A percentile compares a stretch with the other conserved stretches of the same genome.
phyloP scores from a whole-genome alignment of 345 rosid species.

The Linum tenue region DNA sequence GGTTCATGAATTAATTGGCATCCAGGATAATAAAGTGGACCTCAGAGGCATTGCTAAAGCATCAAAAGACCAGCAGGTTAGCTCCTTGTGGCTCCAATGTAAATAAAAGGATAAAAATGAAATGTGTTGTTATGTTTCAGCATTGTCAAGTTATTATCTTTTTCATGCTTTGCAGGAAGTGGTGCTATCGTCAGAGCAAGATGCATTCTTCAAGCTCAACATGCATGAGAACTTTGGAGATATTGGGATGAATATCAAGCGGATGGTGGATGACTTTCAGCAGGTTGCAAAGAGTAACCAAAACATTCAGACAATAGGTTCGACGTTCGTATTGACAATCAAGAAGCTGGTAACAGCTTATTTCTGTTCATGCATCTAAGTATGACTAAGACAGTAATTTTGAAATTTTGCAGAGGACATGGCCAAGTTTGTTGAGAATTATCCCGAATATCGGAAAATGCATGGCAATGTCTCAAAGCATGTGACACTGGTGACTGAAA shows the following conservation, averaged over 20 bases:
- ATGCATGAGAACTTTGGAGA: slow-evolving; percentile 97
- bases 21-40: slow-evolving; percentile 92
- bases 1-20: slow-evolving; percentile 89
- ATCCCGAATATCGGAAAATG: slow-evolving; percentile 93
- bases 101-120: background rate
- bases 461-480: slow-evolving; percentile 98
- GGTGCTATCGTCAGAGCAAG: slow-evolving; percentile 92
- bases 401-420: slow-evolving; percentile 71
- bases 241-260: slow-evolving; percentile 92
- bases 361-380: background rate
- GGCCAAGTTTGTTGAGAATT: slow-evolving; percentile 96
- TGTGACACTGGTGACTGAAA: slow-evolving; percentile 90
- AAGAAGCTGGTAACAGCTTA: slow-evolving; percentile 3
- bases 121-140: background rate
- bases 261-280: slow-evolving; percentile 97
- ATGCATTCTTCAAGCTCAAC: slow-evolving; percentile 76
- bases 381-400: slow-evolving; percentile 11
- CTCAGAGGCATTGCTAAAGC: slow-evolving; percentile 55
- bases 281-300: slow-evolving; percentile 95
- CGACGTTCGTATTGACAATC: slow-evolving; percentile 42
- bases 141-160: background rate
- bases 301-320: slow-evolving; percentile 92
- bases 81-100: slow-evolving; percentile 8
- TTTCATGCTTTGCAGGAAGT: slow-evolving; percentile 55
- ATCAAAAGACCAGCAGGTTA: slow-evolving; percentile 82